Base-by-base conservation (phyloP, 129 eudicot species). In the Erigeron canadensis region DNA sequence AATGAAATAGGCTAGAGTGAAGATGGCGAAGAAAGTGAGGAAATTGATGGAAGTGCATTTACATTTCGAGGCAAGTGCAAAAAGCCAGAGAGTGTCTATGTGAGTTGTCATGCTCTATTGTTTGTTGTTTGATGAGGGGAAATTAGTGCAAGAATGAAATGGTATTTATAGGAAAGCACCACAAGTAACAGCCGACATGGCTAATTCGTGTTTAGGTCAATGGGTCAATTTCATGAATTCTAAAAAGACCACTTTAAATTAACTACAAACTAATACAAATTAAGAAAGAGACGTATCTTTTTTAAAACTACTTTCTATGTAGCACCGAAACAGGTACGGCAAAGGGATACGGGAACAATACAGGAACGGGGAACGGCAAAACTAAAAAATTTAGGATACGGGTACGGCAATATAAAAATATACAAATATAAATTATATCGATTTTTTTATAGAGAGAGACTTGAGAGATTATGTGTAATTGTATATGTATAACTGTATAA, bases 81-180 rank as follows among this genome's bases (percentile, higher is more conserved):
- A 87, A 16, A 94, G 57, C 89, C 89, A 89, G 37, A 94, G 84
- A 75, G 79, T 75, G 74, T 89, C 93, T 4, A 73, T 50, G 47
- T 82, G 54, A 16, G 93, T 73, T 46, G 74, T 67, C 87, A 88
- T 74, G 63, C 15, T 54, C 51, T 71, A 10, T 19, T 74, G 72
- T 65, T 64, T 40, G 57, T 42, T 57, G 44, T 75, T 54, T 65
- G 71, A 67, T 54, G 34, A 63, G 15, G 79, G 44, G 22, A 39
- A 34, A 48, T 15, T 16, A 11, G 7, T 16, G 47, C 41, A 17
- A 17, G 63, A 13, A 45, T 17, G 54, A 17, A 43, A 19, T 7
- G 79, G 66, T 81, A 81, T 77, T 71, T 81, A 81, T 81, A 81
- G 85, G 65, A 19, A 19, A 43, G 39, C 6, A 17, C 15, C 69